A percentile compares a stretch with the other conserved stretches of the same genome.
Conservation (phyloP, 805 yeast species). For the Lipomyces chichibuensis region DNA sequence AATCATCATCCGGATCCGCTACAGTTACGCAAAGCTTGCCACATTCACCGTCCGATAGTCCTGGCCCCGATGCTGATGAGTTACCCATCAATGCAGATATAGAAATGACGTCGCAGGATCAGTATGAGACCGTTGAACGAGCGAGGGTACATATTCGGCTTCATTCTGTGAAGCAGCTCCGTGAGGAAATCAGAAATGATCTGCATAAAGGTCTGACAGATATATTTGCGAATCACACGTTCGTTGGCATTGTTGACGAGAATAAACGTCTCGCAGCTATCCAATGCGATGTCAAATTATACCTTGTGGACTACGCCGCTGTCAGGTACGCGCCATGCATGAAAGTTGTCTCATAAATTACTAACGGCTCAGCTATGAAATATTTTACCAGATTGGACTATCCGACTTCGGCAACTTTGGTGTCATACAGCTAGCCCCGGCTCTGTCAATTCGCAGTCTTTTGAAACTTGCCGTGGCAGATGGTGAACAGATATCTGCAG, state of each 20-base stretch:
- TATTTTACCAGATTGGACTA: slow-evolving; percentile 80
- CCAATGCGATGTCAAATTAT: slow-evolving; percentile 78
- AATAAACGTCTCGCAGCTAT: slow-evolving; percentile 72
- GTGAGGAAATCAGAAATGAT: slow-evolving; percentile 44
- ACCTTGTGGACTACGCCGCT: slow-evolving; percentile 78
- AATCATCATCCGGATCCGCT: background rate
- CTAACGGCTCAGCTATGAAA: slow-evolving; percentile 47
- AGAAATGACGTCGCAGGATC: background rate
- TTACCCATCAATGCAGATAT: background rate
- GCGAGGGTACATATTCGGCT: slow-evolving; percentile 51
- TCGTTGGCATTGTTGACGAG: slow-evolving; percentile 82
- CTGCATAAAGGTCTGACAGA: slow-evolving; percentile 53
- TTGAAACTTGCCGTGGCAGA: slow-evolving; percentile 45
- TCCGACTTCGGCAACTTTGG: slow-evolving; percentile 86
- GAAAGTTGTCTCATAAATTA: background rate
- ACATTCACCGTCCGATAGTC: background rate
- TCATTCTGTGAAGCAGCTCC: slow-evolving; percentile 61
- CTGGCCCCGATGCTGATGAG: background rate
- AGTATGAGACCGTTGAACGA: slow-evolving; percentile 17
- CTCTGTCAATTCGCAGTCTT: slow-evolving; percentile 47
- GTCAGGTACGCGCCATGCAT: slow-evolving; percentile 45
- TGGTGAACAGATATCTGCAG: slow-evolving; percentile 2
- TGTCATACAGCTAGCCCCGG: slow-evolving; percentile 48
- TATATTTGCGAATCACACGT: slow-evolving; percentile 68
- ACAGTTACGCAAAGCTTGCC: background rate